Evolutionary conservation across 805 yeast genomes (phyloP).

Genomic region (Monosporozyma yasuniensis): DNA sequence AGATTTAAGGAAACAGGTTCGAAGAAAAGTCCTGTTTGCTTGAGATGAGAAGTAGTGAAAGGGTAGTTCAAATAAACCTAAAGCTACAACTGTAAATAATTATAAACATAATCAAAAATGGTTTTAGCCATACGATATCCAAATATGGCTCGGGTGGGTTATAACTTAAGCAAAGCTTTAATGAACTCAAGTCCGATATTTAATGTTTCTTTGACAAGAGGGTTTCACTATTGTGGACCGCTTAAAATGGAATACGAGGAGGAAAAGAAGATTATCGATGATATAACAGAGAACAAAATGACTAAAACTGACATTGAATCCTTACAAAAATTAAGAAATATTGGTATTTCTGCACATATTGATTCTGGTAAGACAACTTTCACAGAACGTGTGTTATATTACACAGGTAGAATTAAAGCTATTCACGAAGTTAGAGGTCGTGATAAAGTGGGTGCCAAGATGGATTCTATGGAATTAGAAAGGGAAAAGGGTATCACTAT

Average conservation of each 20-base stretch:
- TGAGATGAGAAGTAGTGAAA: background rate
- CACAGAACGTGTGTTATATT: constrained; percentile 91
- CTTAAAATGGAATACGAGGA: constrained; percentile 48
- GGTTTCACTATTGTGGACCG: constrained; percentile 9
- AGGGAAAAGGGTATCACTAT: constrained; percentile 98
- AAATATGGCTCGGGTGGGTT: background rate
- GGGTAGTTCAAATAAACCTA: background rate
- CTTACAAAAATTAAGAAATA: constrained; percentile 67
- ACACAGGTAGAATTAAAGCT: constrained; percentile 94
- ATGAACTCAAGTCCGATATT: background rate
- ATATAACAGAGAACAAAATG: constrained; percentile 37
- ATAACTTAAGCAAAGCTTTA: background rate
- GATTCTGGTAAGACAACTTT: constrained; percentile 98
- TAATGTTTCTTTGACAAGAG: background rate
- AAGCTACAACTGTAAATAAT: background rate
- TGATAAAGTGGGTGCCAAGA: constrained; percentile 97
- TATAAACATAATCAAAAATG: background rate
- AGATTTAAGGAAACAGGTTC: background rate
- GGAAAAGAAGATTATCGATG: constrained; percentile 61
- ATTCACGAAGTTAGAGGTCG: constrained; percentile 96
- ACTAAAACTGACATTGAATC: constrained; percentile 44
- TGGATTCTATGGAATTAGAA: constrained; percentile 98
- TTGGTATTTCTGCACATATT: constrained; percentile 96
- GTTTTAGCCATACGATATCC: background rate
- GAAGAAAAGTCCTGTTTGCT: background rate